A percentile compares a stretch with the other conserved stretches of the same genome.
Conservation (phyloP, 2,329 filamentous ascomycete species). For the Hypomyces rosellus region DNA sequence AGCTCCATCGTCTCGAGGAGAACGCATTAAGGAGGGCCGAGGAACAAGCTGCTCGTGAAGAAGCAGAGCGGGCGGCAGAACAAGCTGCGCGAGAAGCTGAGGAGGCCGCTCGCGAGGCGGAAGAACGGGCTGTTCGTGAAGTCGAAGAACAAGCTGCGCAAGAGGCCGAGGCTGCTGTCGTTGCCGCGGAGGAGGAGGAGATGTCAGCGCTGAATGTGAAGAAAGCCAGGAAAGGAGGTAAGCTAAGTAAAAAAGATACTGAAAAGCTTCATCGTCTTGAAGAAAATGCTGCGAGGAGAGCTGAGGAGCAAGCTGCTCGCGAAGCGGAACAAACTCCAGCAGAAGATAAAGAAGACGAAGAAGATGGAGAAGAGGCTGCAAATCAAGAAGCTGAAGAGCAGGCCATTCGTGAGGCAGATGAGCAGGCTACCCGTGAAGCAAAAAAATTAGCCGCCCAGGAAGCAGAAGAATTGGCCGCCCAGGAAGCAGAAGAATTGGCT, state of each 20-base stretch:
- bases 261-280: constrained; percentile 36
- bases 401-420: constrained; percentile 27
- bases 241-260: constrained; percentile 38
- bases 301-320: constrained; percentile 27
- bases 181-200: constrained; percentile 29
- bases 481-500: constrained; percentile 16
- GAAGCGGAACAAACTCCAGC: constrained; percentile 21
- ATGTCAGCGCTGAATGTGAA: constrained; percentile 39
- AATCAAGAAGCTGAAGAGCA: constrained; percentile 28
- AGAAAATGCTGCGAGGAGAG: constrained; percentile 28
- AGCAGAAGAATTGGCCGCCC: constrained; percentile 14
- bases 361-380: constrained; percentile 20
- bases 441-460: constrained; percentile 10
- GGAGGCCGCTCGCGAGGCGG: constrained; percentile 18
- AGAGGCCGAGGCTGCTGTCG: constrained; percentile 18
- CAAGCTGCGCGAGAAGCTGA: constrained; percentile 10
- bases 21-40: constrained; percentile 17
- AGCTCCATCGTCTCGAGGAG: constrained; percentile 18
- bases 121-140: constrained; percentile 24
- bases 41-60: constrained; percentile 25
- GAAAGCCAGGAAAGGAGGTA: constrained; percentile 41
- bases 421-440: constrained; percentile 14
- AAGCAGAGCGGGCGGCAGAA: constrained; percentile 23
- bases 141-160: constrained; percentile 27
- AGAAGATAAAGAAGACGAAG: constrained; percentile 24